These are phyloP conservation scores for Microthyrium microscopicum DNA, from an alignment of 2,329 filamentous ascomycete species.

Conservation along the genomic window DNA sequence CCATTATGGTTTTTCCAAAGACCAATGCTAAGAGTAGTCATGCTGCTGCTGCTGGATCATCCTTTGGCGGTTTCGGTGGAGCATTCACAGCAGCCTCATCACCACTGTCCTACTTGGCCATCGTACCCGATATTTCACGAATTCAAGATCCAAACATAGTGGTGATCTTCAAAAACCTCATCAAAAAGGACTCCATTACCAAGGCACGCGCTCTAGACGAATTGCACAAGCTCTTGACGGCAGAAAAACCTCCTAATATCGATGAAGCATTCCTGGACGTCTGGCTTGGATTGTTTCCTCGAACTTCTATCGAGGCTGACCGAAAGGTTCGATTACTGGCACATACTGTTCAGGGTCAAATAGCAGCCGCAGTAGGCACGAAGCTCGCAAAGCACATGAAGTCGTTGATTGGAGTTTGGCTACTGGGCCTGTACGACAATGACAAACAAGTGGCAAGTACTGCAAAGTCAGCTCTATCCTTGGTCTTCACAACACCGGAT, in stretches of 20 bases:
- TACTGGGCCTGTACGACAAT: slow-evolving; percentile 74
- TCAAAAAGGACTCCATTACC: slow-evolving; percentile 85
- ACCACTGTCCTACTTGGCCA: slow-evolving; percentile 70
- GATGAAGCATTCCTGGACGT: slow-evolving; percentile 75
- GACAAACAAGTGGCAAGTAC: slow-evolving; percentile 61
- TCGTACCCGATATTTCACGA: slow-evolving; percentile 62
- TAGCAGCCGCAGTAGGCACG: slow-evolving; percentile 49
- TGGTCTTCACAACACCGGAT: slow-evolving; percentile 62
- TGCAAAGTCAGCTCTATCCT: slow-evolving; percentile 59
- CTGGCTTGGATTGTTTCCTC: slow-evolving; percentile 80
- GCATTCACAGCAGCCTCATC: slow-evolving; percentile 31
- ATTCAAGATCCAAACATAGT: slow-evolving; percentile 69
- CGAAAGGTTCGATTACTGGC: slow-evolving; percentile 76
- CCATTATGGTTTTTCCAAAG: not conserved
- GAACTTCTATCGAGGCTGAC: slow-evolving; percentile 76
- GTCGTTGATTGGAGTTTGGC: slow-evolving; percentile 71
- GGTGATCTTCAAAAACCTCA: slow-evolving; percentile 81
- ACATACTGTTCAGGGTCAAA: slow-evolving; percentile 53
- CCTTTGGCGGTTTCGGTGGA: slow-evolving; percentile 24
- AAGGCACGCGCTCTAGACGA: slow-evolving; percentile 86
- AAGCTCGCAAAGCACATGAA: slow-evolving; percentile 68
- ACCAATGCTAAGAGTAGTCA: slow-evolving; percentile 32
- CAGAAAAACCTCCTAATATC: slow-evolving; percentile 38
- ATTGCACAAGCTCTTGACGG: slow-evolving; percentile 47
- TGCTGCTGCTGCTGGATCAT: slow-evolving; percentile 27